Base-by-base conservation (phyloP, 306 rosid genomes). In the Arachis hypogaea region DNA sequence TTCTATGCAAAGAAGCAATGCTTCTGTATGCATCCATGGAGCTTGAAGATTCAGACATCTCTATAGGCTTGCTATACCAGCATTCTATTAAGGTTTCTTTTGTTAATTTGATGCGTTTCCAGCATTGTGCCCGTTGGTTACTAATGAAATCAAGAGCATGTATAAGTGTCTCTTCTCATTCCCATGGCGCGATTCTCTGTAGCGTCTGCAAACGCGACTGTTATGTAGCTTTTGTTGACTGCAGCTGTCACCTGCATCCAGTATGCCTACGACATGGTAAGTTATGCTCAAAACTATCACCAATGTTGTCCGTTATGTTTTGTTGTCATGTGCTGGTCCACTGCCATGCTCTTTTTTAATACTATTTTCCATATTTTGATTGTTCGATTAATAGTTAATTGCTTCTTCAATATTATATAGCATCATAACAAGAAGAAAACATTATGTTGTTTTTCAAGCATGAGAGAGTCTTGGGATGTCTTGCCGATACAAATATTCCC, bases 181-280 rank as follows among this genome's bases (percentile, higher is more conserved):
- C 86, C 46, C 80, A 85, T 72, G 92, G 92, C 74, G 86, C 98
- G 0, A 85, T 92, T 78, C 90, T 92, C 54, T 95, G 99, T 86
- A 86, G 88, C 86, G 69, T 88, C 69, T 95, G 99, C 89, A 95
- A 87, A 83, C 89, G 99, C 0, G 99, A 95, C 60, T 95, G 99
- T 66, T 95, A 90, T 63, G 63, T 88, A 30, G 95, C 98, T 42
- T 95, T 72, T 79, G 76, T 92, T 73, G 88, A 70, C 77, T 92
- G 99, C 81, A 80, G 77, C 84, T 95, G 98, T 80, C 86, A 74
- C 78, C 57, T 42, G 82, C 98, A 95, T 79, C 86, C 87, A 7
- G 87, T 87, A 58, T 95, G 99, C 87, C 89, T 95, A 77, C 97
- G 92, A 41, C 99, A 95, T 72, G 97, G 99, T 95, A 88, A 75